phyloP scores from a whole-genome alignment of 768 basidiomycete genomes.

The Trametes cingulata region DNA sequence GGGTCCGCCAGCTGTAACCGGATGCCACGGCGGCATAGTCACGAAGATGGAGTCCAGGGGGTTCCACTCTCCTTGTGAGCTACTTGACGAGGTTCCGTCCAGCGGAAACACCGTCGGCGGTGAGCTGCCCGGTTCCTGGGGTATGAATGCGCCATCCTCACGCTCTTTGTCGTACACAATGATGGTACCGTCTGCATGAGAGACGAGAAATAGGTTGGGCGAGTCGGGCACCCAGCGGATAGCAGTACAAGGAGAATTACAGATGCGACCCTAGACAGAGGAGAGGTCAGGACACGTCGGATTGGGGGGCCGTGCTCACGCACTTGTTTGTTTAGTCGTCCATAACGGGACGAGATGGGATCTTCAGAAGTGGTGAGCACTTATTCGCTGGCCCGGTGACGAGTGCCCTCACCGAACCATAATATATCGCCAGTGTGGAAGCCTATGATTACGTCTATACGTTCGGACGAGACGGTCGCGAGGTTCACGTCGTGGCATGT shows the following conservation, averaged over 20 bases:
- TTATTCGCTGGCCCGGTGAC: neutral
- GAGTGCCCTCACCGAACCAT: constrained; percentile 75
- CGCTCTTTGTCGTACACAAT: constrained; percentile 90
- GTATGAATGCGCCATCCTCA: constrained; percentile 77
- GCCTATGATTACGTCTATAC: constrained; percentile 87
- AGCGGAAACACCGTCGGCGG: constrained; percentile 14
- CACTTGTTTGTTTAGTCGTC: constrained; percentile 87
- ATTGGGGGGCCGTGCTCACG: constrained; percentile 13
- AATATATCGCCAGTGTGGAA: constrained; percentile 94
- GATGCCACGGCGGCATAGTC: constrained; percentile 86
- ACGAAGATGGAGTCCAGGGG: constrained; percentile 75
- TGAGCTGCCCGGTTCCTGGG: constrained; percentile 52
- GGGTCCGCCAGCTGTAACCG: constrained; percentile 49
- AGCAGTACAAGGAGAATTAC: constrained; percentile 82
- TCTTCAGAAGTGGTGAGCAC: constrained; percentile 45
- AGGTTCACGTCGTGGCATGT: constrained; percentile 91
- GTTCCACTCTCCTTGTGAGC: constrained; percentile 63
- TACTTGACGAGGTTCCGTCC: constrained; percentile 26
- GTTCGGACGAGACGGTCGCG: constrained; percentile 73
- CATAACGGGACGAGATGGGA: constrained; percentile 76
- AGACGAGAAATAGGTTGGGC: constrained; percentile 78
- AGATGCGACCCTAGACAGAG: constrained; percentile 66
- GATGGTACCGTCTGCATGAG: constrained; percentile 87
- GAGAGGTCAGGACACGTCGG: neutral
- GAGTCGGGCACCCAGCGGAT: constrained; percentile 87